Evolutionary conservation across 805 yeast genomes (phyloP), one percentile per base, ranked within the genome.

Genomic region (Myxozyma sirexii): DNA sequence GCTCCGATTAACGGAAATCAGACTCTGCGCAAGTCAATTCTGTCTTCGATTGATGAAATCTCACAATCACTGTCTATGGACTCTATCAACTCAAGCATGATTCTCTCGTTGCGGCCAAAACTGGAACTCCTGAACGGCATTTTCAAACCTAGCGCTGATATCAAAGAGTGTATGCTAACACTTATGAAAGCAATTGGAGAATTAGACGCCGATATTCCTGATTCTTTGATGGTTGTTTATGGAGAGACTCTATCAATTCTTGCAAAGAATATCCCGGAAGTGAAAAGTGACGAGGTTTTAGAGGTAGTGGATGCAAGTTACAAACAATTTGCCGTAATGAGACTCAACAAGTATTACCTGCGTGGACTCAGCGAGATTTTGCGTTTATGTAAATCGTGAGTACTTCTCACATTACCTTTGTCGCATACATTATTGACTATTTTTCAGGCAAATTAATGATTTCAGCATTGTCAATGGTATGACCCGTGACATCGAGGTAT

Each of bases 321-420:
- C 5, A 6, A 10, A 8, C 49, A 33, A 23, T 38, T 54, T 39
- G 23, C 35, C 2, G 46, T n/a, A 1, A 48, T 58, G 47, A 24
- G 33, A 27, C 21, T 35, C 12, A 58, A 37, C 38, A 33, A 17
- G 24, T 17, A 41, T 6, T 54, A 45, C 27, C 31, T 50, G 19
- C 37, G 33, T 24, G 54, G 46, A 19, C 23, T 50, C 29, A 44
- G 26, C 29, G 54, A 38, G n/a, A 10, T 50, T 26, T 71, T 33
- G 67, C 69, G 4, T 10, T 57, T 4, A 56, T 64, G 26, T 71
- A 70, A 15, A 19, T 12, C 10, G 45, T 39, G 39, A 10, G 46
- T 37, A 10, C 31, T 29, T 29, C 39, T n/a, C 17, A 6, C 27
- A 15, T 48, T 37, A 35, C 23, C 27, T 37, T 23, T 17, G 21